phyloP scores from a whole-genome alignment of 2,329 filamentous ascomycete species.

The Colletotrichum tanaceti region DNA sequence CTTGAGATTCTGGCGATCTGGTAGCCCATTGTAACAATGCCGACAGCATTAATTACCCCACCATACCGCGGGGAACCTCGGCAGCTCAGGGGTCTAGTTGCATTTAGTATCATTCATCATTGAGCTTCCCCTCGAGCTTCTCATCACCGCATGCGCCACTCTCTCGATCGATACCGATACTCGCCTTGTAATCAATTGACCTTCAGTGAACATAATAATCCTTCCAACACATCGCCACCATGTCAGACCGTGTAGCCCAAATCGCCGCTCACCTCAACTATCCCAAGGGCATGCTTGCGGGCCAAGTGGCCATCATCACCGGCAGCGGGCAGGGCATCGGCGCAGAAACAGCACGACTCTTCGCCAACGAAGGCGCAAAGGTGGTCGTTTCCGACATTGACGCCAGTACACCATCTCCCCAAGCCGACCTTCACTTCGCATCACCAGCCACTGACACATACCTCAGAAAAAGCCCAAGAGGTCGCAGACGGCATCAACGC shows the following conservation, averaged over 20 bases:
- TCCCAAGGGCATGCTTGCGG: constrained; percentile 80
- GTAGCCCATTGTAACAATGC: constrained; percentile 24
- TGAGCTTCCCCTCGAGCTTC: not conserved
- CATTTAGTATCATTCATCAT: constrained; percentile 11
- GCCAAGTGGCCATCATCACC: constrained; percentile 89
- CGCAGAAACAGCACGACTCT: constrained; percentile 82
- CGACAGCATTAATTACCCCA: not conserved
- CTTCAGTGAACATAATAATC: not conserved
- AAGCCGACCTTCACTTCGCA: not conserved
- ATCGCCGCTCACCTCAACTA: constrained; percentile 84
- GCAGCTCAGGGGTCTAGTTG: constrained; percentile 26
- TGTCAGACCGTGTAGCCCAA: constrained; percentile 74
- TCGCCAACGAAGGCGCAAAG: constrained; percentile 88
- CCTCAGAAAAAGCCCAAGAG: constrained; percentile 73
- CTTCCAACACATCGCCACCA: constrained; percentile 43
- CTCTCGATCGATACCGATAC: not conserved
- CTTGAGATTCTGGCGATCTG: not conserved
- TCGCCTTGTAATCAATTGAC: not conserved
- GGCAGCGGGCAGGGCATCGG: constrained; percentile 89
- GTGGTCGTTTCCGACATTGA: constrained; percentile 89
- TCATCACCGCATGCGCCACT: not conserved
- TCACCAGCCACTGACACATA: constrained; percentile 1
- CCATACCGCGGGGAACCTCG: constrained; percentile 41
- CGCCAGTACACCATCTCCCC: constrained; percentile 57
- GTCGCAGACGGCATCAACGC: constrained; percentile 78